phyloP scores from a whole-genome alignment of 768 basidiomycete genomes.

The Asterophora parasitica region DNA sequence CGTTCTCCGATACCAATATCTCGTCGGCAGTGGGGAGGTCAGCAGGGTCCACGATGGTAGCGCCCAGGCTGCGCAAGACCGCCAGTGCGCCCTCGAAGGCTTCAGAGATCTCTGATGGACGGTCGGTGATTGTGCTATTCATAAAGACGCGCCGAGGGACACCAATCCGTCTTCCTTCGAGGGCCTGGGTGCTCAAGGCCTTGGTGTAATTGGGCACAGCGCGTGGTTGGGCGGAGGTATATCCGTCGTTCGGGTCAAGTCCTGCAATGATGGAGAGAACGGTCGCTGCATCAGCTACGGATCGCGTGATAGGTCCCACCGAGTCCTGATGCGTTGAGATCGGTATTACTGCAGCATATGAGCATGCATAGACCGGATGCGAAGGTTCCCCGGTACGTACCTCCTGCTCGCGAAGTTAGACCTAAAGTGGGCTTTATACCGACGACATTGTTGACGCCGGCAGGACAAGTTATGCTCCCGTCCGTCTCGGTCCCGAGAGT shows the following conservation, averaged over 20 bases:
- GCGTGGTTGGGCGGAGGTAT: conserved; percentile 47
- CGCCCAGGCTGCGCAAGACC: conserved; percentile 36
- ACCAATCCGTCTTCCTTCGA: conserved; percentile 49
- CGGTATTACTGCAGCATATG: conserved; percentile 40
- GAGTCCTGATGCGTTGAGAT: conserved; percentile 56
- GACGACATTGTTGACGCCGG: conserved; percentile 47
- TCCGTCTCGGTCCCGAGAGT: conserved; percentile 48
- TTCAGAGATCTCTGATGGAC: conserved; percentile 29
- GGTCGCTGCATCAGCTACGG: conserved; percentile 49
- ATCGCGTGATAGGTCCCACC: conserved; percentile 52
- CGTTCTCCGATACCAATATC: conserved; percentile 43
- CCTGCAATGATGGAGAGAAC: conserved; percentile 56
- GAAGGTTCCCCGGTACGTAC: conserved; percentile 22
- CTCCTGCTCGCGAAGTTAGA: conserved; percentile 54
- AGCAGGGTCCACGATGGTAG: conserved; percentile 56
- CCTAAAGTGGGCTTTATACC: conserved; percentile 62
- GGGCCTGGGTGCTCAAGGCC: conserved; percentile 43
- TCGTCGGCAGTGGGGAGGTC: conserved; percentile 54
- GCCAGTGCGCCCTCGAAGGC: conserved; percentile 37
- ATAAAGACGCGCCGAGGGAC: conserved; percentile 42
- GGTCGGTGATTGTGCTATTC: conserved; percentile 27
- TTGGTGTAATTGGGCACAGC: conserved; percentile 51
- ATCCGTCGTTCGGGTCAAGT: conserved; percentile 49
- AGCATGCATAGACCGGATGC: not conserved
- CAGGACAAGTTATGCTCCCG: conserved; percentile 52